Evolutionary conservation across 2,329 filamentous ascomycete genomes (phyloP).

Genomic region (Geosmithia morbida): DNA sequence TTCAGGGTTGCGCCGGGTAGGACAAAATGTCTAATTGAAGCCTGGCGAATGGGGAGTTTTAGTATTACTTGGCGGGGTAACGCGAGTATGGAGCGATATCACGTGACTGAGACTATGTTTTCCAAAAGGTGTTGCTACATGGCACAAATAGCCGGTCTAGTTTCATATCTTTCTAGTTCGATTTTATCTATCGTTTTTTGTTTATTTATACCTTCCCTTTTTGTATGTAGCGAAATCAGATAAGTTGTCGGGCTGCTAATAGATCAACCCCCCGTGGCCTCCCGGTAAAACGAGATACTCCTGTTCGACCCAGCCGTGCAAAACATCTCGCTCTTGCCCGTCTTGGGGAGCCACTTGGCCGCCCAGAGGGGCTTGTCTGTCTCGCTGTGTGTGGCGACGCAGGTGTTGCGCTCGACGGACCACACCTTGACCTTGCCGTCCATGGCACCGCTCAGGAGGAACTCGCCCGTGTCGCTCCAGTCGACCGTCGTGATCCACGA

Average conservation of each 20-base stretch:
- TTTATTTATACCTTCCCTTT: not conserved
- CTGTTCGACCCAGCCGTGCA: constrained; percentile 64
- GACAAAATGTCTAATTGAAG: not conserved
- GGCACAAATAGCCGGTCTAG: no score
- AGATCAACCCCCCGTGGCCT: constrained; percentile 53
- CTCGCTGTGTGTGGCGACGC: constrained; percentile 89
- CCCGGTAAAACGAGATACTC: constrained; percentile 69
- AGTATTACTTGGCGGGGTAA: constrained; percentile 34
- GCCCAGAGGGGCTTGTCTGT: constrained; percentile 75
- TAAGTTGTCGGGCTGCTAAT: not conserved
- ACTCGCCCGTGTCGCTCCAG: constrained; percentile 90
- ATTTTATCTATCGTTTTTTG: not conserved
- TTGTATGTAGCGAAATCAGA: not conserved
- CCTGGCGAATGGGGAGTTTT: not conserved
- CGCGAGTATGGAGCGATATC: constrained; percentile 13
- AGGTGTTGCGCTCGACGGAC: constrained; percentile 70
- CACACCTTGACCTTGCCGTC: constrained; percentile 95
- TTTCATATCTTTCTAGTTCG: not conserved
- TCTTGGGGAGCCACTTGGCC: constrained; percentile 71
- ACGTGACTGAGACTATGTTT: constrained; percentile 2
- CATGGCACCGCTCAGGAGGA: constrained; percentile 72
- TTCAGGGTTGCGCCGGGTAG: not conserved
- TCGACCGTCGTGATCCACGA: constrained; percentile 86
- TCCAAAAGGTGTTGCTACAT: not conserved
- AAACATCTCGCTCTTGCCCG: constrained; percentile 54